Evolutionary conservation across 1,284 basidiomycete genomes (phyloP), one percentile per base, ranked within the genome.

Genomic region (Sparassis latifolia): DNA sequence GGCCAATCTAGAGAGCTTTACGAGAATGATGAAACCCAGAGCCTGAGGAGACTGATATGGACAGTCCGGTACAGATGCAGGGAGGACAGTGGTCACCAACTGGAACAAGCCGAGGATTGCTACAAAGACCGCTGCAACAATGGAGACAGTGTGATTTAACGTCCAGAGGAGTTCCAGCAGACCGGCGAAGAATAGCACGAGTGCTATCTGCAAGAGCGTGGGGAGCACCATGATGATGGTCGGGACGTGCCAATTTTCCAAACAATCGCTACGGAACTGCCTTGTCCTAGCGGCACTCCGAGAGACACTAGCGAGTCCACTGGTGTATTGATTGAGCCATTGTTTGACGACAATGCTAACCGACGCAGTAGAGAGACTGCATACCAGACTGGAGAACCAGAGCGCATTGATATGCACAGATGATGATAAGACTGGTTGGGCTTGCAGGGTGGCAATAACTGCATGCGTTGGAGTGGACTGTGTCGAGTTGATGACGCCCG

Each of bases 21-120:
- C 35, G 35, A 38, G 7, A 38, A 54, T 50, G 38, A 58, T 54
- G 49, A 55, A 50, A 33, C 52, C 51, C 56, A 59, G 61, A 5
- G 63, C 58, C 45, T 63, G 62, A 2, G 62, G 57, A 2, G 60
- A 60, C 44, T 62, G 61, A 51, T 62, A 64, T 3, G 63, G 47
- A 47, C 63, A 65, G 28, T 58, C 50, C 32, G 52, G 45, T 9
- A 46, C 48, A 47, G 61, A 56, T 5, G 58, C 55, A 1, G 63
- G 61, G 3, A 63, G 51, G 30, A 63, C 41, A 1, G 58, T 57
- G 6, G 63, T 63, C 28, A 54, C 10, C 27, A 53, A 29, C 27
- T 55, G 33, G 50, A 61, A 58, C 9, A 54, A 33, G 30, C 62
- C 50, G 5, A 58, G 50, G 1, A 53, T 39, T 27, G 53, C 56